Percentiles rank a stretch among this genome's conserved stretches.
Conservation (phyloP, 352 stramenopile genomes). For the Pythium aristosporum region DNA sequence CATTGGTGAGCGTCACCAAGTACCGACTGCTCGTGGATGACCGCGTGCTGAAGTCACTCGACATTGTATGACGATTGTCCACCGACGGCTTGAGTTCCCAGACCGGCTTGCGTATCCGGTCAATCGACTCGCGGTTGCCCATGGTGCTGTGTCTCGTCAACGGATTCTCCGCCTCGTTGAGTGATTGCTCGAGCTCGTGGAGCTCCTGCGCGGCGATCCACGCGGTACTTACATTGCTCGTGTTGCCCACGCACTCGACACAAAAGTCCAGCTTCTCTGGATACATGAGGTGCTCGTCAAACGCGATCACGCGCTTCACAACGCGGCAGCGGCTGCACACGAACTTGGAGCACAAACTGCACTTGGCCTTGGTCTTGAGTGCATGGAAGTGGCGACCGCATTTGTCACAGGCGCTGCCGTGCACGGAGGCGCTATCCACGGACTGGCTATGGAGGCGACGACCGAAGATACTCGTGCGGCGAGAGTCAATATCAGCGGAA, state of each 20-base stretch:
- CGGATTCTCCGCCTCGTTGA: constrained; percentile 20
- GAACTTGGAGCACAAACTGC: constrained; percentile 22
- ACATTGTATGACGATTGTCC: constrained; percentile 42
- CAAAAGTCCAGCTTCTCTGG: constrained; percentile 74
- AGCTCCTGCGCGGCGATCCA: constrained; percentile 61
- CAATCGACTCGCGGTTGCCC: background rate
- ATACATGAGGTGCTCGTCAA: constrained; percentile 50
- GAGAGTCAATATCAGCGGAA: background rate
- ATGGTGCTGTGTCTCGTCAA: background rate
- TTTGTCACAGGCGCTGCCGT: constrained; percentile 21
- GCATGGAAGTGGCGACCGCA: constrained; percentile 26
- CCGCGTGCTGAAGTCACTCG: constrained; percentile 27
- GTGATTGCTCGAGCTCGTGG: constrained; percentile 22
- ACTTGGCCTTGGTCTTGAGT: constrained; percentile 29
- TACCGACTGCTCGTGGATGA: constrained; percentile 24
- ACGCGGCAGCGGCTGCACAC: constrained; percentile 27
- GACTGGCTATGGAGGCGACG: constrained; percentile 22
- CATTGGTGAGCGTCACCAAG: constrained; percentile 11
- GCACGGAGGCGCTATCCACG: constrained; percentile 5
- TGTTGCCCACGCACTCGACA: constrained; percentile 44
- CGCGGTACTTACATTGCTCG: constrained; percentile 43
- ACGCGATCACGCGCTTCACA: constrained; percentile 31
- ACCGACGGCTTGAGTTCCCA: constrained; percentile 11
- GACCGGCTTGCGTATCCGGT: constrained; percentile 19
- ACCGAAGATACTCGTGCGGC: constrained; percentile 16